Conservation (phyloP, 2,329 filamentous ascomycete genomes). For the Diaporthe ilicicola region DNA sequence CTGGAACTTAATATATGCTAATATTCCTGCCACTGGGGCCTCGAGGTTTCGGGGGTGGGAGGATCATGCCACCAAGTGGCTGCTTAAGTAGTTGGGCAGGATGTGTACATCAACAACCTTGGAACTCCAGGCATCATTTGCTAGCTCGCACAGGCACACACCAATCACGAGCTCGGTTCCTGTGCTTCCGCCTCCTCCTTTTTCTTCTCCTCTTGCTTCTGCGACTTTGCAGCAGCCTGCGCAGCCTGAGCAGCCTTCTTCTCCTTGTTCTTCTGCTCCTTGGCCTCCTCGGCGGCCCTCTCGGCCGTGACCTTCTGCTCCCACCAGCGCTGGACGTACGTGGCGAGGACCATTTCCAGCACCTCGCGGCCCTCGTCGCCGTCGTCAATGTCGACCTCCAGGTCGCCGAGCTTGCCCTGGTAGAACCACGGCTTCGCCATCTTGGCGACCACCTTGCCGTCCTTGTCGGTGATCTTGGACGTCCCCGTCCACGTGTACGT, state of each 20-base stretch:
- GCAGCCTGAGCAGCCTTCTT: slow-evolving; percentile 19
- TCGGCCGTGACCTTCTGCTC: slow-evolving; percentile 23
- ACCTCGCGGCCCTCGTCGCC: slow-evolving; percentile 27
- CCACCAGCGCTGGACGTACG: slow-evolving; percentile 32
- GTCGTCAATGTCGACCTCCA: slow-evolving; percentile 28
- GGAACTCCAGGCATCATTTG: no score
- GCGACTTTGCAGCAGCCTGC: not conserved
- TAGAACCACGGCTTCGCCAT: slow-evolving; percentile 29
- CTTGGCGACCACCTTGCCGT: slow-evolving; percentile 20
- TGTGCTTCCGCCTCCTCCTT: slow-evolving; percentile 1
- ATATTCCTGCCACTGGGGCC: no score
- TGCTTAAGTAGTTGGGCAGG: no score
- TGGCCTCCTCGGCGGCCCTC: slow-evolving; percentile 19
- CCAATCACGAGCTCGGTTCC: not conserved
- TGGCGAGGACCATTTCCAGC: slow-evolving; percentile 30
- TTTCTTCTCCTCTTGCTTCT: slow-evolving; percentile 11
- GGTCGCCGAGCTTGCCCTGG: slow-evolving; percentile 31
- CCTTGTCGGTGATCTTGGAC: slow-evolving; percentile 26
- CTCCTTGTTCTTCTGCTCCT: slow-evolving; percentile 22
- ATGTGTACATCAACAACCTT: no score
- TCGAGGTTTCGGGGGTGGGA: no score
- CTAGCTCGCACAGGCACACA: no score
- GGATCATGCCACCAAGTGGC: no score
- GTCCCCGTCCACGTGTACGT: slow-evolving; percentile 33
- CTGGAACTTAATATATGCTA: no score